phyloP scores from a whole-genome alignment of 163 green algal species.

The Prototheca stagnorum region DNA sequence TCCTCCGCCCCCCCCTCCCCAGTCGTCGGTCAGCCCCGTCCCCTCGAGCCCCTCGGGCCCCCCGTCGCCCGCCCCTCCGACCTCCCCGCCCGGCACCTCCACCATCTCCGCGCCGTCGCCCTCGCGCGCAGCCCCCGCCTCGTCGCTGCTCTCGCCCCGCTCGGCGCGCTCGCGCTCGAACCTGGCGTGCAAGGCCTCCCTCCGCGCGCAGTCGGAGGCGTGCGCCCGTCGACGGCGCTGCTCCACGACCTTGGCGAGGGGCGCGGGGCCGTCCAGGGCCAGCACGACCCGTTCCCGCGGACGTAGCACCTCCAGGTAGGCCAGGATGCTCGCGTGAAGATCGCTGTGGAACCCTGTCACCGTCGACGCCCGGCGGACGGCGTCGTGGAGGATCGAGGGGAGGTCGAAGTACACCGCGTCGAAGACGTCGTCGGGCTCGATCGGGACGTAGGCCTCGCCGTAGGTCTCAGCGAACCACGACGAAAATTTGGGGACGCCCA shows the following conservation, averaged over 20 bases:
- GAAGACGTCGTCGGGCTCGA: neutral
- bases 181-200: no score
- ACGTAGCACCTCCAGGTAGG: conserved; percentile 23
- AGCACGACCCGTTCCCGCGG: conserved; percentile 51
- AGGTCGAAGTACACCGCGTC: conserved; percentile 24
- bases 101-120: no score
- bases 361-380: conserved; percentile 8
- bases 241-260: conserved; percentile 70
- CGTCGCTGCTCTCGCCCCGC: no score
- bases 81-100: no score
- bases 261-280: conserved; percentile 63
- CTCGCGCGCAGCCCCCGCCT: no score
- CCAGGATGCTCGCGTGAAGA: conserved; percentile 46
- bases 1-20: no score
- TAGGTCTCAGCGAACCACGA: conserved; percentile 16
- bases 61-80: no score
- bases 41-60: no score
- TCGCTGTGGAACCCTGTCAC: conserved; percentile 32
- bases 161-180: no score
- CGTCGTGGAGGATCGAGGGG: conserved; percentile 11
- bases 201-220: no score
- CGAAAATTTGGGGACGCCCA: conserved; percentile 18
- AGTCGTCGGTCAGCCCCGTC: no score
- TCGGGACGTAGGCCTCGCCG: conserved; percentile 8
- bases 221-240: no score